Evolutionary conservation across 768 basidiomycete species (phyloP).

Genomic region (Nidularia pulvinata): DNA sequence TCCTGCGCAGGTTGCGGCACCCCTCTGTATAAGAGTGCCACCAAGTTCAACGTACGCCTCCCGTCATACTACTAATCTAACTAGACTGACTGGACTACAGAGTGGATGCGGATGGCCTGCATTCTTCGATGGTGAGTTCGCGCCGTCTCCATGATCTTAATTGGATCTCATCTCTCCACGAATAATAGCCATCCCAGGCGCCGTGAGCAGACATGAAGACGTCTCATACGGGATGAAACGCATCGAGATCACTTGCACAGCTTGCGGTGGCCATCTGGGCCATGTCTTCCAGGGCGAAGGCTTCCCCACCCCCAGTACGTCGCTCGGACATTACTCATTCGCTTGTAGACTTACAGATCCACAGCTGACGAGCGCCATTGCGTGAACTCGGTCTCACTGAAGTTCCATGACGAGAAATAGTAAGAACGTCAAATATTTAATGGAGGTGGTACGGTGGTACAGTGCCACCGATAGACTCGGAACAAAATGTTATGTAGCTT

Average conservation of each 20-base stretch:
- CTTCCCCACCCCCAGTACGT: conserved; percentile 74
- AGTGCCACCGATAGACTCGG: too few relatives aligned
- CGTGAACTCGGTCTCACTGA: conserved; percentile 88
- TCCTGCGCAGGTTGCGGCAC: conserved; percentile 79
- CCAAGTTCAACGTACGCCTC: conserved; percentile 73
- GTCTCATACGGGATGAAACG: conserved; percentile 61
- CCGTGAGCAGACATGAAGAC: conserved; percentile 81
- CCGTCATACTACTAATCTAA: too few relatives aligned
- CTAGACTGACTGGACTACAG: conserved; percentile 14
- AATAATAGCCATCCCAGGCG: conserved; percentile 79
- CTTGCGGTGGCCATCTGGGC: conserved; percentile 92
- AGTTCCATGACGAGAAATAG: conserved; percentile 56
- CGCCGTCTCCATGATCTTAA: not conserved
- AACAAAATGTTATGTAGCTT: too few relatives aligned
- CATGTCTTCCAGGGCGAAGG: conserved; percentile 97
- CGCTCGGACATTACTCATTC: not conserved
- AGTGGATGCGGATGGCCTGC: conserved; percentile 99
- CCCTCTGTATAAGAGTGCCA: conserved; percentile 84
- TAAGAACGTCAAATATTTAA: too few relatives aligned
- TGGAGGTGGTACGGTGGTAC: too few relatives aligned
- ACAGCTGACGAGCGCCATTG: conserved; percentile 85
- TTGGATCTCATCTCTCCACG: not conserved
- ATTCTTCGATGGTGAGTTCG: conserved; percentile 75
- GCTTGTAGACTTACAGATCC: not conserved
- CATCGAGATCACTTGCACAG: conserved; percentile 87